Evolutionary conservation across 257 asterid genomes (phyloP).

Genomic region (Scutellaria minor): DNA sequence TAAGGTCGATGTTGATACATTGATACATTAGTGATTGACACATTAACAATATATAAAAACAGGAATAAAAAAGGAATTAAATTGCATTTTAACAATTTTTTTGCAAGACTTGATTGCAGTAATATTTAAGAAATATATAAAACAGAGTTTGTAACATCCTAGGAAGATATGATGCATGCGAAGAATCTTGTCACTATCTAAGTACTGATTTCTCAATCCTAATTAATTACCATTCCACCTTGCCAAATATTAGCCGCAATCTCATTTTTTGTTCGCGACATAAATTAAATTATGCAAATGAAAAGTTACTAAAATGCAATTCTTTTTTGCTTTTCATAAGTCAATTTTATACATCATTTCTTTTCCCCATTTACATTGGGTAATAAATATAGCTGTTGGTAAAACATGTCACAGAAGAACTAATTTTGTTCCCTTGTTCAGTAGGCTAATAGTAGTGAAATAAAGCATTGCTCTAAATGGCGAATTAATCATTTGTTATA

Average conservation of each 20-base stretch:
- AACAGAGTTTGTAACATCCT: too few species aligned
- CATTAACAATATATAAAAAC: too few species aligned
- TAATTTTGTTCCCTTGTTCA: constrained; percentile 44
- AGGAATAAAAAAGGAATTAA: too few species aligned
- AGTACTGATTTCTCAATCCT: constrained; percentile 5
- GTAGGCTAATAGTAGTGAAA: constrained; percentile 9
- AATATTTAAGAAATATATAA: too few species aligned
- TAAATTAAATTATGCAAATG: constrained; percentile 12
- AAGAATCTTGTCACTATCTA: too few species aligned
- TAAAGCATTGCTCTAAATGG: too few species aligned
- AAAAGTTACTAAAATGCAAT: constrained; percentile 22
- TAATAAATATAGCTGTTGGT: constrained; percentile 44
- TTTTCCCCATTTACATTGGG: constrained; percentile 39
- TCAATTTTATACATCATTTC: constrained; percentile 41
- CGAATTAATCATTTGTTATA: too few species aligned
- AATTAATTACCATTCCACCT: neutral
- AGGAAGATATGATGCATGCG: too few species aligned
- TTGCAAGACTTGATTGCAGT: too few species aligned
- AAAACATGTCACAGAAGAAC: constrained; percentile 38
- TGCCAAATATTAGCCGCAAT: constrained; percentile 29
- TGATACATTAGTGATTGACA: too few species aligned
- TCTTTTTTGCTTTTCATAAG: constrained; percentile 26
- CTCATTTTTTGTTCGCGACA: constrained; percentile 7
- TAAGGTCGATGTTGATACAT: too few species aligned
- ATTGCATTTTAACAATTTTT: too few species aligned